Base-by-base conservation (phyloP, 495 filamentous ascomycete species). In the Haplographium delicatum region DNA sequence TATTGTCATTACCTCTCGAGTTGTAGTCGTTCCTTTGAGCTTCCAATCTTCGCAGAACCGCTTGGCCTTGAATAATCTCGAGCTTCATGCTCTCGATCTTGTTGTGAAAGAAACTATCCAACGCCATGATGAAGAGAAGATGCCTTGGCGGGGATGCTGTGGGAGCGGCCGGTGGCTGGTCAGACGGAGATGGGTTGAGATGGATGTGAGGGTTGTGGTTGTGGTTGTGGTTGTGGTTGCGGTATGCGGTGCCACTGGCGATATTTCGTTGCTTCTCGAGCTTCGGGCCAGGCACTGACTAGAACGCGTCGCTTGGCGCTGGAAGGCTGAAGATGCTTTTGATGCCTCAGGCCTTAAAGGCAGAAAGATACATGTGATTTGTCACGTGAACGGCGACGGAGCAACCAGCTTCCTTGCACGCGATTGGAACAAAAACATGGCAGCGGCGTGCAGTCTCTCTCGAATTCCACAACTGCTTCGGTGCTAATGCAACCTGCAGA, bases 41-140 rank as follows among this genome's bases (percentile, higher is more conserved):
- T 79, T 99, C 93, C 64, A 99, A 76, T 68, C 93, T 79, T 59
- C 93, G 83, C 46, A 99, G 76, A 44, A 95, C 88, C 41, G 94
- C 91, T 73, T 97, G 94, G 31, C 93, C 91, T 68, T 96, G 89
- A 61, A 99, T 89, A 59, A 99, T 99, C 79, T 97, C 91, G 64
- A 97, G 88, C 80, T 97, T 95, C 85, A 96, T 94, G 67, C 84
- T 82, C 86, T 99, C 93, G 70, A 99, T 96, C 79, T 99, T 99
- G 72, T 97, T 96, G 75, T 89, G 87, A 69, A 91, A 99, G 72
- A 95, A 99, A 70, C 85, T 95, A 71, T 97, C 93, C 72, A 99
- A 86, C 78, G 91, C 89, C 93, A 98, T 98, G 62, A 57, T 79
- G 78, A 69, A 68, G 62, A n/a, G n/a, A 53, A 37, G 3, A 37